Percentiles rank a stretch among this genome's conserved stretches.
Conservation (phyloP, 2,329 filamentous ascomycete genomes). For the Apiospora sp. region DNA sequence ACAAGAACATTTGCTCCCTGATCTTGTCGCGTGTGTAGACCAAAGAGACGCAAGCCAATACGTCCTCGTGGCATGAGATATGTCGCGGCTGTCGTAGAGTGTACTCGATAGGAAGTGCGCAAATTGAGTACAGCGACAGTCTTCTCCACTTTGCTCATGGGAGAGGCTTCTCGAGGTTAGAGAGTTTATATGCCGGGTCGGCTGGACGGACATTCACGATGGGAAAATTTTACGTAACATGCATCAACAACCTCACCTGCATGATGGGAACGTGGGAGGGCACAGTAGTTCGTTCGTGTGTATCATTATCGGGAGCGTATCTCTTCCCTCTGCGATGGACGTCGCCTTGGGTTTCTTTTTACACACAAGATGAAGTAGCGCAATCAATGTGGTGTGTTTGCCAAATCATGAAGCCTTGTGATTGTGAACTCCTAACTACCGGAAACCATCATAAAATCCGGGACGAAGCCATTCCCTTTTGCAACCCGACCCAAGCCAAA, state of each 20-base stretch:
- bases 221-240: neutral
- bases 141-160: no score
- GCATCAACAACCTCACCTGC: neutral
- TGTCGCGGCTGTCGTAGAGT: neutral
- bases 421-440: constrained; percentile 23
- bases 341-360: neutral
- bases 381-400: constrained; percentile 10
- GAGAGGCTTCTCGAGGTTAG: no score
- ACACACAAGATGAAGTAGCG: constrained; percentile 18
- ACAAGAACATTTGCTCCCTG: no score
- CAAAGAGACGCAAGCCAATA: no score
- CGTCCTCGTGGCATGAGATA: neutral
- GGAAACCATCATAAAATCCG: constrained; percentile 25
- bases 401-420: constrained; percentile 25
- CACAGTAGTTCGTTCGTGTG: constrained; percentile 18
- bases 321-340: constrained; percentile 17
- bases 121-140: neutral
- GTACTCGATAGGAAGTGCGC: neutral
- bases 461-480: constrained; percentile 23
- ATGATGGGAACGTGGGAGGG: neutral
- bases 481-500: constrained; percentile 22
- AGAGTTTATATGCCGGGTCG: neutral
- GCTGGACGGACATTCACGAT: neutral
- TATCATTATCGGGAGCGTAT: constrained; percentile 21
- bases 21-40: no score